Base-by-base conservation (phyloP, 352 stramenopile genomes). In the Blastocystis sp. region DNA sequence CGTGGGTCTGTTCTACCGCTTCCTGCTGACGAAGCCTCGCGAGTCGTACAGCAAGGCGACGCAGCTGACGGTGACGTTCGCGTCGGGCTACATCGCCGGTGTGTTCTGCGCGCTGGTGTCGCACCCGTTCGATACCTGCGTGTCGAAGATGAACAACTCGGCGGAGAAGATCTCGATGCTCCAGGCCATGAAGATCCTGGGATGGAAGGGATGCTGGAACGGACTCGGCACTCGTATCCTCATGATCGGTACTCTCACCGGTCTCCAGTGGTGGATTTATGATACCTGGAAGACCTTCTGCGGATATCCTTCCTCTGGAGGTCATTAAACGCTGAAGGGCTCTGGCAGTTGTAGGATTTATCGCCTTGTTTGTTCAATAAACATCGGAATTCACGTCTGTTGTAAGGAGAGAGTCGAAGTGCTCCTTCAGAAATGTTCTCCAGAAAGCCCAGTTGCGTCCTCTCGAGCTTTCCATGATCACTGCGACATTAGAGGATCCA, bases 101-200 rank as follows among this genome's bases (percentile, higher is more conserved):
- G 95, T 99, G 91, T 97, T 98, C 90, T 97, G 96, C 84, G 97
- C 97, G 87, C 97, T 99, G 90, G 97, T 99, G 90, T 98, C 96
- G 90, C 97, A 99, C 94, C 97, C 97, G 76, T 96, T 96, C 68
- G 97, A 99, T 93, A 98, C 96, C 61, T 94, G 99, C 73, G 94
- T 99, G 90, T 98, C 96, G 68, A 98, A 98, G 92, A 96, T 96
- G 93, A 94, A 94, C 91, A 97, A 96, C 93, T 94, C 94, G 11
- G 93, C 93, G 55, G 95, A 95, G 89, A 94, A 91, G 7, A 93
- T 92, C 43, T 92, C 91, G 1, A 95, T 94, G 87, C 90, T 95
- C 20, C 90, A 94, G 87, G 95, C 96, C 87, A 96, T 96, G 79
- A 94, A 94, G 84, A 93, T 95, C n/a, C 90, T 91, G 0, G 90